phyloP scores from a whole-genome alignment of 495 filamentous ascomycete genomes.

The Apodospora peruviana region DNA sequence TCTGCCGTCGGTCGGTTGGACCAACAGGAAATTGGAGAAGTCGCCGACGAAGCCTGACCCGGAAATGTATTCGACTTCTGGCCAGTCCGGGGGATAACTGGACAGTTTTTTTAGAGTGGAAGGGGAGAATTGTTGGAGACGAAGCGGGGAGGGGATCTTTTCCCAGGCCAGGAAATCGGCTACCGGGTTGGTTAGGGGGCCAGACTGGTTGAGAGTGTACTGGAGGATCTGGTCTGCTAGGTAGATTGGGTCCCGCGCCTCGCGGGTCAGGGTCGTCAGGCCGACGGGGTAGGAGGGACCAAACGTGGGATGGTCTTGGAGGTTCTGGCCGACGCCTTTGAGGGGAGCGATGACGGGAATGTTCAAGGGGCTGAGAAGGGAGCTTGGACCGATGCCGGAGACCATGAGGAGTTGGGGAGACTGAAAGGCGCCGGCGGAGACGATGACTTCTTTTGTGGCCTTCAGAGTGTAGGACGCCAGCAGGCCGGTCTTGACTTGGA shows the following conservation, averaged over 20 bases:
- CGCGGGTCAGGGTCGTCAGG: constrained; percentile 22
- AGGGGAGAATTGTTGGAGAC: constrained; percentile 5
- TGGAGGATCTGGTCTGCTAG: constrained; percentile 9
- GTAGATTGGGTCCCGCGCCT: constrained; percentile 22
- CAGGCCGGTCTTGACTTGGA: constrained; percentile 33
- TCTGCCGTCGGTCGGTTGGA: constrained; percentile 25
- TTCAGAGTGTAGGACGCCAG: constrained; percentile 33
- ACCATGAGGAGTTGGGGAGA: constrained; percentile 40
- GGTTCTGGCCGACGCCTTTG: constrained; percentile 45
- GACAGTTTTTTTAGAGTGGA: constrained; percentile 27
- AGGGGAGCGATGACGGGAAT: constrained; percentile 35
- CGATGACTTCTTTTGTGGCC: constrained; percentile 50
- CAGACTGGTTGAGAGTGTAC: constrained; percentile 24
- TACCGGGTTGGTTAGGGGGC: constrained; percentile 35
- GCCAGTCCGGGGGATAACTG: constrained; percentile 50
- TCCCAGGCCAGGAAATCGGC: constrained; percentile 46
- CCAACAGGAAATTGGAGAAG: constrained; percentile 22
- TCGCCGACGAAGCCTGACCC: constrained; percentile 17
- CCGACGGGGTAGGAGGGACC: constrained; percentile 33
- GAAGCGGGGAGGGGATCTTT: constrained; percentile 26
- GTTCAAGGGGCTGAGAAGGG: constrained; percentile 18
- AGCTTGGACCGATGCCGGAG: constrained; percentile 23
- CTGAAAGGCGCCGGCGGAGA: constrained; percentile 46
- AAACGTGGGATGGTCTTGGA: constrained; percentile 41
- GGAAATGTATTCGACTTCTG: constrained; percentile 46